Conservation (phyloP, 441 rosid genomes). For the Raphanus hybrid region DNA sequence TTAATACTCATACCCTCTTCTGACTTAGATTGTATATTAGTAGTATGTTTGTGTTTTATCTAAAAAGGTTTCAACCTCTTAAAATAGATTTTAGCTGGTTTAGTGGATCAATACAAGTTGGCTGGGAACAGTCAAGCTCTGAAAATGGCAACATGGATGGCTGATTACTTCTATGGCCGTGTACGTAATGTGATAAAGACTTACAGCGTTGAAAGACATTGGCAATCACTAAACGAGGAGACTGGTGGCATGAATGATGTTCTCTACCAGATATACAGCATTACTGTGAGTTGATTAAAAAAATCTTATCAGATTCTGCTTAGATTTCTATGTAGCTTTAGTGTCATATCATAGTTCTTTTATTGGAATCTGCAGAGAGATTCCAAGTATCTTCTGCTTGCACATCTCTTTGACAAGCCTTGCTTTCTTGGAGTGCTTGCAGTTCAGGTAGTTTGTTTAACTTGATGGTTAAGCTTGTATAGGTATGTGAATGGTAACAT, state of each 20-base stretch:
- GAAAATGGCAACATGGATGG: constrained; percentile 66
- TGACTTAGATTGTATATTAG: background rate
- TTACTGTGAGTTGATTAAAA: constrained; percentile 49
- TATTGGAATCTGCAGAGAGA: constrained; percentile 60
- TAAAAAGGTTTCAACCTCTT: background rate
- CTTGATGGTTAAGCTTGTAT: constrained; percentile 10
- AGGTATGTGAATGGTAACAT: background rate
- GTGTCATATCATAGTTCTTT: background rate
- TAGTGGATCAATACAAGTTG: constrained; percentile 57
- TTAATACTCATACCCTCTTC: background rate
- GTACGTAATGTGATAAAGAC: constrained; percentile 59
- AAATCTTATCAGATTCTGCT: background rate
- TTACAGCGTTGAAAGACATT: constrained; percentile 59
- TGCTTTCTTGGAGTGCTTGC: constrained; percentile 95
- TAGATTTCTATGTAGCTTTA: background rate
- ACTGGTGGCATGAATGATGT: constrained; percentile 79
- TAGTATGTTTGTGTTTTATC: background rate
- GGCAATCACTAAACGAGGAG: constrained; percentile 68
- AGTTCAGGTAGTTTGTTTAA: constrained; percentile 27
- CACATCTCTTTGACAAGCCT: constrained; percentile 96
- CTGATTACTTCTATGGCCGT: constrained; percentile 62
- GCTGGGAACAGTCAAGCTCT: constrained; percentile 53
- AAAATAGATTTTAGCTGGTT: constrained; percentile 39
- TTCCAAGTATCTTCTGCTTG: constrained; percentile 78
- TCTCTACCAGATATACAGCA: constrained; percentile 53